These are phyloP conservation scores for Scedosporium aurantiacum DNA, from an alignment of 2,329 filamentous ascomycete genomes.

Conservation along the genomic window DNA sequence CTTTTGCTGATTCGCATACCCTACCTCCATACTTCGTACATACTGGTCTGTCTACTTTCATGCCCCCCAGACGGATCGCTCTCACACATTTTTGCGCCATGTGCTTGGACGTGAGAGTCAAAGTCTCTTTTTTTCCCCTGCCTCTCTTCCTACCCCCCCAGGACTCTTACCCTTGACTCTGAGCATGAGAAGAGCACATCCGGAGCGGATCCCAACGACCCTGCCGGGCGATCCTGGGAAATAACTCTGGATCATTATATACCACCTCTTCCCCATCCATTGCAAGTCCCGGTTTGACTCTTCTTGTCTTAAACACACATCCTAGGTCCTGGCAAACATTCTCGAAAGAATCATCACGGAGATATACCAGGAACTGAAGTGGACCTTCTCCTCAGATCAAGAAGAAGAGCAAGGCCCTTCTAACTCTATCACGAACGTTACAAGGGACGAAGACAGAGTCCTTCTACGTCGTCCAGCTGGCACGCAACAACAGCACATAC, in stretches of 20 bases:
- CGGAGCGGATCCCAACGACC: not conserved
- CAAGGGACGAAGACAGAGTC: not conserved
- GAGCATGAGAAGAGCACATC: not conserved
- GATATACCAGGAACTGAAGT: not conserved
- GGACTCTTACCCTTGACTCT: not conserved
- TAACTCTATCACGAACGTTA: not conserved
- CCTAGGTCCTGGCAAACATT: not conserved
- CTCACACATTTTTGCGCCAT: not conserved
- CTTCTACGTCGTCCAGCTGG: not conserved
- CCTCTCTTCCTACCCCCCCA: not conserved
- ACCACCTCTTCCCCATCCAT: not conserved
- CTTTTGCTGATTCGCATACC: not conserved
- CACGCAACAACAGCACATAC: not conserved
- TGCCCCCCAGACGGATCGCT: not conserved
- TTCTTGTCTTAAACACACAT: constrained; percentile 1
- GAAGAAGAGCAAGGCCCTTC: not conserved
- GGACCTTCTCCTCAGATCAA: not conserved
- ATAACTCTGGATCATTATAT: constrained; percentile 1
- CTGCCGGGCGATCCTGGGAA: not conserved
- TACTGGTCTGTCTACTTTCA: not conserved
- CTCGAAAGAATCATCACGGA: not conserved
- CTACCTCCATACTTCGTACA: not conserved
- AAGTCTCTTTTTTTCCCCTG: not conserved
- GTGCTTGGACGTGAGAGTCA: not conserved
- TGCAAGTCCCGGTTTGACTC: not conserved